These are phyloP conservation scores for Babesia ovis DNA, from an alignment of 169 alveolate genomes.

Conservation along the genomic window DNA sequence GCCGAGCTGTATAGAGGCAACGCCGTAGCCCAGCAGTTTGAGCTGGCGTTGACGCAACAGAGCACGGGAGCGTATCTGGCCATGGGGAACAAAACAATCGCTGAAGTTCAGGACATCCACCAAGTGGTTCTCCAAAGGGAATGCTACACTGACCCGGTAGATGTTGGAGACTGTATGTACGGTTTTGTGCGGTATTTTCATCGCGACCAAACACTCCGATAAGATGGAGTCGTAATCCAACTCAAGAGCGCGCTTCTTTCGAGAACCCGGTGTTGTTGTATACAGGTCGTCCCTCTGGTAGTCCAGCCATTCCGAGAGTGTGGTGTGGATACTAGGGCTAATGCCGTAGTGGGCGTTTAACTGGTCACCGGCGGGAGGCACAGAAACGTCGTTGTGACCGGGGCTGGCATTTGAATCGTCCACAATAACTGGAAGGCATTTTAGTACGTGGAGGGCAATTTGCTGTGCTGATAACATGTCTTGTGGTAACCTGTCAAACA, in stretches of 20 bases:
- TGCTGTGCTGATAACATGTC: constrained; percentile 66
- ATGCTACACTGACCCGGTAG: constrained; percentile 55
- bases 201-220: constrained; percentile 52
- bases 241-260: constrained; percentile 42
- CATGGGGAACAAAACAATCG: constrained; percentile 57
- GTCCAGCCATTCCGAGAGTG: constrained; percentile 59
- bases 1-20: constrained; percentile 31
- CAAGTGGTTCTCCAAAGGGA: constrained; percentile 59
- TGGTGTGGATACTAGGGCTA: not conserved
- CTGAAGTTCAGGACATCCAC: constrained; percentile 57
- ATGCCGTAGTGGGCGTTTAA: too few species aligned
- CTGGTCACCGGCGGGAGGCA: not conserved
- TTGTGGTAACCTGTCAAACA: constrained; percentile 32
- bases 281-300: constrained; percentile 65
- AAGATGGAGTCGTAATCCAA: constrained; percentile 56
- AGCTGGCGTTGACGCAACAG: constrained; percentile 62
- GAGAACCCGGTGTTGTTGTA: constrained; percentile 14
- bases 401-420: not conserved
- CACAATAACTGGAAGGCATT: constrained; percentile 13
- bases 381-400: not conserved
- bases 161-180: constrained; percentile 59
- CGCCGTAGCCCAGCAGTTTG: constrained; percentile 60
- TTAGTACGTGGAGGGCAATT: constrained; percentile 45
- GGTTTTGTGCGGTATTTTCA: constrained; percentile 69
- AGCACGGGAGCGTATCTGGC: constrained; percentile 53